Conservation (phyloP, 2,329 filamentous ascomycete genomes). For the Fusarium sarcochroum region DNA sequence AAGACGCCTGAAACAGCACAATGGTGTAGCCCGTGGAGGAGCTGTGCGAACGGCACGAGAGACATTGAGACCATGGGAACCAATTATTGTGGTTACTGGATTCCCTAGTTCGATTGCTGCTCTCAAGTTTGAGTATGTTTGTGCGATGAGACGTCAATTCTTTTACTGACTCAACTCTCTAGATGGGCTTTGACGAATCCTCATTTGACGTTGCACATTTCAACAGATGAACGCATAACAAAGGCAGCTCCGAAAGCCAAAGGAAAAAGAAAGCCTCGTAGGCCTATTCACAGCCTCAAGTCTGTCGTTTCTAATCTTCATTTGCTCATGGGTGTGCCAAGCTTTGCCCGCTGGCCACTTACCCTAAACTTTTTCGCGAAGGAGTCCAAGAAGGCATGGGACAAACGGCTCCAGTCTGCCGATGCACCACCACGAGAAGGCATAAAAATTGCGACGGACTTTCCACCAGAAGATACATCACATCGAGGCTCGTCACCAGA, state of each 20-base stretch:
- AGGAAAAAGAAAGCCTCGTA: conserved; percentile 67
- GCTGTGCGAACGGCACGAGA: conserved; percentile 80
- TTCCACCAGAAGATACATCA: conserved; percentile 50
- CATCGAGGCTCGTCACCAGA: conserved; percentile 15
- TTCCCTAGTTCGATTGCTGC: conserved; percentile 91
- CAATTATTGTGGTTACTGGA: conserved; percentile 87
- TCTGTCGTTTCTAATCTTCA: conserved; percentile 86
- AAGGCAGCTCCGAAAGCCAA: conserved; percentile 63
- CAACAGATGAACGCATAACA: conserved; percentile 71
- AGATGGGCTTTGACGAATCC: conserved; percentile 96
- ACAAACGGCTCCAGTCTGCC: conserved; percentile 66
- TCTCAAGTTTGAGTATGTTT: conserved; percentile 88
- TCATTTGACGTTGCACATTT: conserved; percentile 84
- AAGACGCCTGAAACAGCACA: conserved; percentile 90
- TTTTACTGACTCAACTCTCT: conserved; percentile 6
- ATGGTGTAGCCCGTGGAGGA: conserved; percentile 85
- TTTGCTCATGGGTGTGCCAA: conserved; percentile 81
- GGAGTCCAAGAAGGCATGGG: conserved; percentile 80
- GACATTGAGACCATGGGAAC: conserved; percentile 87
- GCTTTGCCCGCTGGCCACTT: conserved; percentile 88
- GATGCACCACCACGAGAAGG: conserved; percentile 62
- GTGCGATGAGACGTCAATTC: background rate
- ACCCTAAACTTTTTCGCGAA: conserved; percentile 81
- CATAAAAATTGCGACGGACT: conserved; percentile 71
- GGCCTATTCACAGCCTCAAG: conserved; percentile 71